Percentiles rank a stretch among this genome's conserved stretches.
phyloP scores from a whole-genome alignment of 2,329 filamentous ascomycete genomes.

The Calonectria fujianensis region DNA sequence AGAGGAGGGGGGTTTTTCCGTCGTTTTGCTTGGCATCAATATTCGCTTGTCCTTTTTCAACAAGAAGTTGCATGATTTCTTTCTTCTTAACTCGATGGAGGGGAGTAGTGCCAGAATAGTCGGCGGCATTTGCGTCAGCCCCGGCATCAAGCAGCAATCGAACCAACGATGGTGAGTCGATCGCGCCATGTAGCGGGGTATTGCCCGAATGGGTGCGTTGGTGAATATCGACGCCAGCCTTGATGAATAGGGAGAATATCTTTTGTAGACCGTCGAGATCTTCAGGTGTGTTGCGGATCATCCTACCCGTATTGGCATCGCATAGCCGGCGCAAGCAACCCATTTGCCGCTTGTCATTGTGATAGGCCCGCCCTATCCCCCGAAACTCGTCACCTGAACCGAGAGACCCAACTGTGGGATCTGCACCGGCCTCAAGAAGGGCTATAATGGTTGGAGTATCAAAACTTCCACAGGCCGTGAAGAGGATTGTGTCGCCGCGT shows the following conservation, averaged over 20 bases:
- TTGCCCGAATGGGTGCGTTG: slow-evolving; percentile 40
- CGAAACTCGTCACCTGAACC: slow-evolving; percentile 20
- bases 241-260: slow-evolving; percentile 46
- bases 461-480: slow-evolving; percentile 28
- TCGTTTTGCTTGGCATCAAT: slow-evolving; percentile 48
- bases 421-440: slow-evolving; percentile 58
- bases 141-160: slow-evolving; percentile 50
- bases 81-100: slow-evolving; percentile 36
- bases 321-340: slow-evolving; percentile 43
- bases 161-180: slow-evolving; percentile 25
- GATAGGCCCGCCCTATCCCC: too few relatives aligned
- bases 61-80: slow-evolving; percentile 48
- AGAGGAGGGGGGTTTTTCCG: slow-evolving; percentile 52
- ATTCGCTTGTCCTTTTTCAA: slow-evolving; percentile 50
- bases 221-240: slow-evolving; percentile 52
- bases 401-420: slow-evolving; percentile 50
- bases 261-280: slow-evolving; percentile 9
- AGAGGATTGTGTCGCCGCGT: slow-evolving; percentile 50
- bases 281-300: background rate
- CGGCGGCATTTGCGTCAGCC: slow-evolving; percentile 48
- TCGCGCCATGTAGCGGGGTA: slow-evolving; percentile 47
- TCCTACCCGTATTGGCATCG: background rate
- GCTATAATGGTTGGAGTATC: slow-evolving; percentile 46
- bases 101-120: slow-evolving; percentile 42
- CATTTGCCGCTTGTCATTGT: background rate